Conservation (phyloP, 176 grass and related monocot genomes). For the Juncus effusus region DNA sequence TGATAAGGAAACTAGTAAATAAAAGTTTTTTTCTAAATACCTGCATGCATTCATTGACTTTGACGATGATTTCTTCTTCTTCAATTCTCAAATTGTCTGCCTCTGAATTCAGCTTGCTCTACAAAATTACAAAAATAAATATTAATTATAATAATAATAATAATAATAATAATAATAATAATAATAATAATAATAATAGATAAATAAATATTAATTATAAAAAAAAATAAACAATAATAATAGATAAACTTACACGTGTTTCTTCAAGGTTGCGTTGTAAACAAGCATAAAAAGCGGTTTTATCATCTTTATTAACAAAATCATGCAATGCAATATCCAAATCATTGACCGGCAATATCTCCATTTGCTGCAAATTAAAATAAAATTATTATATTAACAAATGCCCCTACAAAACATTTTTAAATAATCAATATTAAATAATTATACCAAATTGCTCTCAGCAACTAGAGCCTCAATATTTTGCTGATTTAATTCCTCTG, state of each 20-base stretch:
- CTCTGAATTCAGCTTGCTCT: slow-evolving; percentile 44
- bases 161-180: not conserved
- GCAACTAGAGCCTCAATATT: slow-evolving; percentile 68
- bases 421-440: slow-evolving; percentile 7
- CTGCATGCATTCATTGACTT: slow-evolving; percentile 85
- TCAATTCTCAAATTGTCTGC: slow-evolving; percentile 30
- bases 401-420: not conserved
- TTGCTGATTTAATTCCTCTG: slow-evolving; percentile 56
- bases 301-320: slow-evolving; percentile 70
- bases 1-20: not conserved
- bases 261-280: slow-evolving; percentile 43
- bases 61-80: slow-evolving; percentile 40
- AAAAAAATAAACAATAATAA: slow-evolving; percentile 2
- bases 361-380: slow-evolving; percentile 53
- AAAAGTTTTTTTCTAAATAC: slow-evolving; percentile 27
- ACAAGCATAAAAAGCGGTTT: slow-evolving; percentile 54
- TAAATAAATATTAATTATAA: not conserved
- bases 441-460: slow-evolving; percentile 73
- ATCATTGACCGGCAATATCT: slow-evolving; percentile 51
- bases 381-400: slow-evolving; percentile 3
- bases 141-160: not conserved
- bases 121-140: slow-evolving; percentile 29
- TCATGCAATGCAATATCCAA: slow-evolving; percentile 64
- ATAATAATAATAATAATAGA: not conserved
- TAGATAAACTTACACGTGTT: slow-evolving; percentile 42